These are phyloP conservation scores for Camellia granthamiana DNA, from an alignment of 148 eudicot genomes.

Conservation along the genomic window DNA sequence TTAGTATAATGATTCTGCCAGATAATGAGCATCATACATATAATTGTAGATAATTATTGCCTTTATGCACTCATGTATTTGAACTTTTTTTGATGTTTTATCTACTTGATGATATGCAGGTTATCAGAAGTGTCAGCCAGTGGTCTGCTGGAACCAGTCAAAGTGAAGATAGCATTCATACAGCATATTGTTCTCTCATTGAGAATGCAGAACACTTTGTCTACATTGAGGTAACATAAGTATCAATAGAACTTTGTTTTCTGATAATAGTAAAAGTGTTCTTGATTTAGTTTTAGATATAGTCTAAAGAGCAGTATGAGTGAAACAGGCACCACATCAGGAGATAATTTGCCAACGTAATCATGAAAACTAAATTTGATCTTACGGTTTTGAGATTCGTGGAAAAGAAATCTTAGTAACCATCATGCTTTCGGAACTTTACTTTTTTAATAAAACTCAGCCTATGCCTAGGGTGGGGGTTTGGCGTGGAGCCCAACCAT, in stretches of 20 bases:
- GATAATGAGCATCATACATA: neutral
- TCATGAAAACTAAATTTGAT: neutral
- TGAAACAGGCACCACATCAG: neutral
- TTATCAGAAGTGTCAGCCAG: slow-evolving; percentile 92
- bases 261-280: neutral
- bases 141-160: slow-evolving; percentile 99
- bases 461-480: neutral
- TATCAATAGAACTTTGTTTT: slow-evolving; percentile 13
- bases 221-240: slow-evolving; percentile 72
- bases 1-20: neutral
- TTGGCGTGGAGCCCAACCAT: neutral
- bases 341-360: neutral
- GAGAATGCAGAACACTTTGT: slow-evolving; percentile 89
- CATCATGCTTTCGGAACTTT: too few relatives aligned
- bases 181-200: slow-evolving; percentile 88
- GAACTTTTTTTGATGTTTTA: neutral
- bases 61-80: neutral
- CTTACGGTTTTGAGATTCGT: neutral
- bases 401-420: neutral
- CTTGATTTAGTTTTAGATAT: neutral
- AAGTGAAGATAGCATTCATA: slow-evolving; percentile 94
- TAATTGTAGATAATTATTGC: slow-evolving; percentile 4
- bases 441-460: neutral
- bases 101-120: slow-evolving; percentile 40
- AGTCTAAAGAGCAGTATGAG: neutral